Evolutionary conservation across 2,329 filamentous ascomycete genomes (phyloP).

Genomic region (Colletotrichum plurivorum): DNA sequence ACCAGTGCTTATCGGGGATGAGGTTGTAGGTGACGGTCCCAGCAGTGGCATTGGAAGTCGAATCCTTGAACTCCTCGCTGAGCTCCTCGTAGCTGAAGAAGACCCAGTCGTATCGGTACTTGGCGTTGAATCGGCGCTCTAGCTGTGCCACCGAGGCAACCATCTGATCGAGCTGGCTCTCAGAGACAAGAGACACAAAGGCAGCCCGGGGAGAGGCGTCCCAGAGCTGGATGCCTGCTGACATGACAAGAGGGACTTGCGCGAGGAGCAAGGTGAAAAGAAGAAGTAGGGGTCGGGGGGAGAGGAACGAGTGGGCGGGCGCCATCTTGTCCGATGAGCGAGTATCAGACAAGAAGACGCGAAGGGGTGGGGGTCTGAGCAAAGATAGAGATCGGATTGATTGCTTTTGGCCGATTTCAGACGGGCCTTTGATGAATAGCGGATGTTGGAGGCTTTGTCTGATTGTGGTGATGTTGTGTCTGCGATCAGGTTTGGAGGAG

Average conservation of each 20-base stretch:
- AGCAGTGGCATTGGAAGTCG: conserved; percentile 77
- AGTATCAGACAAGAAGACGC: neutral
- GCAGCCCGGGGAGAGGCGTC: conserved; percentile 50
- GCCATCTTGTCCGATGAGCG: conserved; percentile 16
- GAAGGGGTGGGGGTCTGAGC: neutral
- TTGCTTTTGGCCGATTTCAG: neutral
- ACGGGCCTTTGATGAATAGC: neutral
- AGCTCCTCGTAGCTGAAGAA: conserved; percentile 90
- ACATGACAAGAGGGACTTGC: neutral
- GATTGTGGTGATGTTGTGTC: conserved; percentile 11
- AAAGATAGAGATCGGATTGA: neutral
- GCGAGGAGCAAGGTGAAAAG: neutral
- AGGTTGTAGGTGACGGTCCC: conserved; percentile 80
- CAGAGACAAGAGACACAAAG: conserved; percentile 79
- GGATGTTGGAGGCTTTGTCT: neutral
- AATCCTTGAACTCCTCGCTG: conserved; percentile 80
- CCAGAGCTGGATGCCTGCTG: conserved; percentile 17
- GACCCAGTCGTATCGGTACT: conserved; percentile 89
- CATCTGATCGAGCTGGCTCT: conserved; percentile 77
- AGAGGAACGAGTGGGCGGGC: neutral
- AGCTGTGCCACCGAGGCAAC: conserved; percentile 78
- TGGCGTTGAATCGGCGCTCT: conserved; percentile 76
- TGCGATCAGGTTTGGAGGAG: conserved; percentile 8
- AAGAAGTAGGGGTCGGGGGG: neutral
- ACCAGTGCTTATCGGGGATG: conserved; percentile 84